Evolutionary conservation across 1,284 basidiomycete species (phyloP).

Genomic region (Marasmius tenuissimus): DNA sequence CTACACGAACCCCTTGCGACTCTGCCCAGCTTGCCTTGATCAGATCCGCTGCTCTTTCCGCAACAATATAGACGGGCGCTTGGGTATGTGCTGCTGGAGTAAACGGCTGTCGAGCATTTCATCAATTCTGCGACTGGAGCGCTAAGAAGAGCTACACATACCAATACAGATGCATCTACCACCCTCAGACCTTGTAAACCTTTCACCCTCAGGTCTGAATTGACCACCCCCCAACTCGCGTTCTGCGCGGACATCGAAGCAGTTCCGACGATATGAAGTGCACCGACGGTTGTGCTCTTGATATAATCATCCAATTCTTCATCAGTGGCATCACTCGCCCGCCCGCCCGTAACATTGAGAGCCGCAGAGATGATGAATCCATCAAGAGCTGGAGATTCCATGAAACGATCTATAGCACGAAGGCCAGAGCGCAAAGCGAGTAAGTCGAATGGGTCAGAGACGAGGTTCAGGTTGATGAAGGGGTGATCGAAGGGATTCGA

Average conservation of each 20-base stretch:
- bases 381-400: background rate
- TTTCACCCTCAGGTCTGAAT: constrained; percentile 22
- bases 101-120: background rate
- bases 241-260: background rate
- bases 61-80: constrained; percentile 5
- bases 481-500: background rate
- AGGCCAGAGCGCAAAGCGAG: background rate
- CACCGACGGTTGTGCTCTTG: background rate
- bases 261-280: background rate
- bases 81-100: constrained; percentile 3
- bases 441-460: background rate
- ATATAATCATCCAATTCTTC: constrained; percentile 1
- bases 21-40: constrained; percentile 2
- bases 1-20: too few species aligned
- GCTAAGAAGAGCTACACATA: background rate
- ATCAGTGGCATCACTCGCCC: background rate
- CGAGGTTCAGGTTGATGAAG: background rate
- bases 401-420: background rate
- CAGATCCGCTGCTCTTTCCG: constrained; percentile 7
- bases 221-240: constrained; percentile 5
- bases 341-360: background rate
- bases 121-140: background rate
- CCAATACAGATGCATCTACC: background rate
- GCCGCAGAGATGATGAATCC: background rate
- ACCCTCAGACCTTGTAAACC: background rate